These are phyloP conservation scores for Penicillium herquei DNA, from an alignment of 495 filamentous ascomycete species.

Conservation along the genomic window DNA sequence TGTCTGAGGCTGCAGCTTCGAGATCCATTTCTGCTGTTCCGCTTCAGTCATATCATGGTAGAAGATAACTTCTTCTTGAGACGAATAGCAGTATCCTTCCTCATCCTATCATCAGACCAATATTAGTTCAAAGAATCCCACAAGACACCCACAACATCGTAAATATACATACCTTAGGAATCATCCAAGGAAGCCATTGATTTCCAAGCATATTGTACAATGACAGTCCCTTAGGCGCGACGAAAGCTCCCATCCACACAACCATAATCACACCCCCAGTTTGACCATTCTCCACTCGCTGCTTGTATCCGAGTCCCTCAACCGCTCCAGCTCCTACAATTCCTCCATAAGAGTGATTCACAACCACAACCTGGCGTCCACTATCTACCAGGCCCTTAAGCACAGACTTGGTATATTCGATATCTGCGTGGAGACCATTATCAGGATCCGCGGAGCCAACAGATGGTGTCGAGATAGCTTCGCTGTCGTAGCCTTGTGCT, in stretches of 20 bases:
- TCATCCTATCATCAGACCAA: background rate
- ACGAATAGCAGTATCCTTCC: conserved; percentile 17
- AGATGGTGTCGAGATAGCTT: conserved; percentile 11
- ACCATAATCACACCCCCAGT: conserved; percentile 41
- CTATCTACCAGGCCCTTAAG: conserved; percentile 3
- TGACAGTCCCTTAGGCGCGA: conserved; percentile 23
- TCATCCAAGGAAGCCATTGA: conserved; percentile 22
- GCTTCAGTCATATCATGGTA: conserved; percentile 27
- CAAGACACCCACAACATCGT: too few species aligned
- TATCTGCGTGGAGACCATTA: conserved; percentile 14
- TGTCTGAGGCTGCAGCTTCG: conserved; percentile 18
- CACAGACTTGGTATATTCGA: conserved; percentile 8
- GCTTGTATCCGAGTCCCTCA: conserved; percentile 33
- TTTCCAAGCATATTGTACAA: conserved; percentile 21
- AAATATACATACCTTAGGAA: background rate
- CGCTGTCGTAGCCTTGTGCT: conserved; percentile 5
- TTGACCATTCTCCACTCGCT: conserved; percentile 26
- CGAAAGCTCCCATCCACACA: conserved; percentile 38
- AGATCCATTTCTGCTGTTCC: conserved; percentile 16
- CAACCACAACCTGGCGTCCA: conserved; percentile 26
- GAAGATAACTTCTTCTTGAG: conserved; percentile 11
- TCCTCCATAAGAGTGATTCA: conserved; percentile 43
- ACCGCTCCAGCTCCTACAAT: conserved; percentile 41
- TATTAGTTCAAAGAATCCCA: too few species aligned
- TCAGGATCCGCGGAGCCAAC: conserved; percentile 8